Conservation (phyloP, 2,329 filamentous ascomycete species). For the Ascosphaera apis region DNA sequence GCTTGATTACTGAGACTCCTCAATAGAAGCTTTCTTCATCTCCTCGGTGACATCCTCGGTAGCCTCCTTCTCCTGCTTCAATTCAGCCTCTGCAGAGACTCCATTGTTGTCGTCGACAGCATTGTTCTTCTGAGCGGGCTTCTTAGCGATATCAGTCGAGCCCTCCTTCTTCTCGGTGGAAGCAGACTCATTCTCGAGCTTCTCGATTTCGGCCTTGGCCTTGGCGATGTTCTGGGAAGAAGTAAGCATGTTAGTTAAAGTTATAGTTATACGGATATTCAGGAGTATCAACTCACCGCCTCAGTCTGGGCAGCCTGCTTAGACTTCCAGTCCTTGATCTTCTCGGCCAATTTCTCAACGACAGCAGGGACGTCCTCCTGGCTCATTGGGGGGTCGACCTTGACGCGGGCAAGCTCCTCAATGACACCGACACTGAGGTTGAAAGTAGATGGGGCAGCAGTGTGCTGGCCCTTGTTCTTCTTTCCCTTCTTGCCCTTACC, state of each 20-base stretch:
- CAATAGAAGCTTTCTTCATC: constrained; percentile 35
- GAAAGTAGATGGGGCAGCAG: constrained; percentile 29
- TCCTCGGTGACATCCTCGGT: constrained; percentile 35
- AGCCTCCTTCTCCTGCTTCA: constrained; percentile 34
- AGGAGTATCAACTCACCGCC: constrained; percentile 37
- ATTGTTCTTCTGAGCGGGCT: constrained; percentile 27
- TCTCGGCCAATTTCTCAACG: constrained; percentile 75
- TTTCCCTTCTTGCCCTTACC: constrained; percentile 66
- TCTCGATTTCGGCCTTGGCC: constrained; percentile 85
- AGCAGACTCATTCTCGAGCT: constrained; percentile 49
- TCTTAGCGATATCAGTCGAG: constrained; percentile 31
- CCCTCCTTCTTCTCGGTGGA: constrained; percentile 20
- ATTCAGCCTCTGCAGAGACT: constrained; percentile 29
- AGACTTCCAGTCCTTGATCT: constrained; percentile 74
- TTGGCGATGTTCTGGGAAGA: constrained; percentile 67
- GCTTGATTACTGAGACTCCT: too few species aligned
- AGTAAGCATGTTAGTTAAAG: constrained; percentile 5
- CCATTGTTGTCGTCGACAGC: constrained; percentile 30
- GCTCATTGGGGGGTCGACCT: constrained; percentile 70
- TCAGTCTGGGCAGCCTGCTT: constrained; percentile 79
- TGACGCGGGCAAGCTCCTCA: constrained; percentile 66
- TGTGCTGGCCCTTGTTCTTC: constrained; percentile 42
- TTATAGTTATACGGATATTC: constrained; percentile 4
- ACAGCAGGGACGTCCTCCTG: constrained; percentile 57
- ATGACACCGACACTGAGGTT: constrained; percentile 79